Evolutionary conservation across 306 rosid genomes (phyloP), one percentile per base, ranked within the genome.

Genomic region (Castanea crenata): DNA sequence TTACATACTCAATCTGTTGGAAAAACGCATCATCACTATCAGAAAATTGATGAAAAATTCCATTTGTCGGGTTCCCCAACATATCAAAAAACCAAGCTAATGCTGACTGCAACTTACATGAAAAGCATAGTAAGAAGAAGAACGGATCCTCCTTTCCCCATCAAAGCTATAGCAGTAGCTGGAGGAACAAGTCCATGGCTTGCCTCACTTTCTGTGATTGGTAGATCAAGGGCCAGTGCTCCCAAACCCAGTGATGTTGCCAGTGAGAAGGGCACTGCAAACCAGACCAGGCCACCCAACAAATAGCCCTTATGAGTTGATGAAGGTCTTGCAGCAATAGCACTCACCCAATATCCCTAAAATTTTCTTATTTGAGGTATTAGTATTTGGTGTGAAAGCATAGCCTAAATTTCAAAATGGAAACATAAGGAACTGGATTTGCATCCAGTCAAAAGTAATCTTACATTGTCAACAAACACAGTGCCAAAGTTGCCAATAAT

Each of bases 331-430:
- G 98, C 97, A 19, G 97, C 98, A 44, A 94, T 94, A 20, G 98
- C 98, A 71, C 98, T 94, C 81, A 92, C 91, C 98, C 98, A 94
- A 80, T 94, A 94, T 76, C 98, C 98, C 98, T 94, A 74, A 58
- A 77, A 68, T 69, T 83, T 55, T 82, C 56, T 51, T 68, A 63
- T 64, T 87, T 23, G 18, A 73, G 55, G 12, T 77, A 64, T 41
- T 56, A 79, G 35, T 46, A 18, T 54, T 38, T 10, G 74, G 14
- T 18, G 35, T 56, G 2, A 29, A 55, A 18, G 13, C 19, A 57
- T 31, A 61, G 32, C 54, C 67, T 20, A 31, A 55, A 64, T 49
- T 57, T 8, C 34, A 31, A 25, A 82, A 58, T 57, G 44, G 46
- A 79, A 73, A 76, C 32, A 73, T 41, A 41, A 62, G 19, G 76